Conservation (phyloP, 2,329 filamentous ascomycete species). For the Pestalotiopsis sp. region DNA sequence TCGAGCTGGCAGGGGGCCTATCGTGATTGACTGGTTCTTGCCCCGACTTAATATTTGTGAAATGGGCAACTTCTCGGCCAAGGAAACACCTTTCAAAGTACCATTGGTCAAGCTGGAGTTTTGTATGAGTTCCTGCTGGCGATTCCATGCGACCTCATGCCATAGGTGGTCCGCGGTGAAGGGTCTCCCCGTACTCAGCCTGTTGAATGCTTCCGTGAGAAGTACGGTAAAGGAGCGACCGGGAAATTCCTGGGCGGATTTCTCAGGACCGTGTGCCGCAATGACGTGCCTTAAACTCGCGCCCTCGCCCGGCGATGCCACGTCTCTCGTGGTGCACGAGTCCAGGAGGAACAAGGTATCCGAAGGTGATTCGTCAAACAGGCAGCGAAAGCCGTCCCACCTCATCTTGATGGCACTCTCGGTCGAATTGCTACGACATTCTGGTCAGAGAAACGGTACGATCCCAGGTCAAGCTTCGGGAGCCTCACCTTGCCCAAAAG, state of each 20-base stretch:
- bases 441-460: constrained; percentile 36
- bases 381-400: constrained; percentile 64
- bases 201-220: constrained; percentile 56
- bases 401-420: constrained; percentile 64
- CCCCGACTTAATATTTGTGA: constrained; percentile 59
- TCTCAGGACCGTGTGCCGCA: constrained; percentile 60
- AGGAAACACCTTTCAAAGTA: constrained; percentile 36
- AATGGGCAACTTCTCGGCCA: constrained; percentile 45
- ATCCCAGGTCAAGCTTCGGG: constrained; percentile 15
- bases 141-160: constrained; percentile 54
- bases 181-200: constrained; percentile 53
- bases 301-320: constrained; percentile 47
- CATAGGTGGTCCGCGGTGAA: constrained; percentile 60
- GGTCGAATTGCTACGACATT: constrained; percentile 50
- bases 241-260: constrained; percentile 44
- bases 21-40: constrained; percentile 53
- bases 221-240: constrained; percentile 61
- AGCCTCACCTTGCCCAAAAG: constrained; percentile 67
- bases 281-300: constrained; percentile 65
- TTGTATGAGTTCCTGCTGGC: constrained; percentile 47
- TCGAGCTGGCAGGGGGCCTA: constrained; percentile 48
- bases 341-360: constrained; percentile 66
- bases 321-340: constrained; percentile 59
- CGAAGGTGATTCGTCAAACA: constrained; percentile 64
- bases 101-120: constrained; percentile 49